These are phyloP conservation scores for Craspedostauros australis DNA, from an alignment of 108 stramenopile genomes.

Conservation along the genomic window DNA sequence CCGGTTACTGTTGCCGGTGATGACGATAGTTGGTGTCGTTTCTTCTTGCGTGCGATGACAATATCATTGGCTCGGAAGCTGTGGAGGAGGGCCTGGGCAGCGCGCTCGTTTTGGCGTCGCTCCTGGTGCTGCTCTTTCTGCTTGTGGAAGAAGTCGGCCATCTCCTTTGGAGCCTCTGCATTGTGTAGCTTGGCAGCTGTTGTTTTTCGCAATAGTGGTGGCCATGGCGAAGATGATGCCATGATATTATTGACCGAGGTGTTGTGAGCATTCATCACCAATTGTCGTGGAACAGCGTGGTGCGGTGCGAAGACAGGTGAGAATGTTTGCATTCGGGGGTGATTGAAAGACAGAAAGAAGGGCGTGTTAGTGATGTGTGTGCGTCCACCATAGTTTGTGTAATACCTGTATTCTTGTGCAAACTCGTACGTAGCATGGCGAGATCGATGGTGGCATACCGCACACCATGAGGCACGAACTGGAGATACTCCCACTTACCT, in stretches of 20 bases:
- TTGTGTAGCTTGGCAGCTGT: constrained; percentile 4
- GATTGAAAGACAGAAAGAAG: too few species aligned
- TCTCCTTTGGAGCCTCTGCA: background rate
- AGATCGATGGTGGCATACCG: too few species aligned
- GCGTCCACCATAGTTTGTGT: too few species aligned
- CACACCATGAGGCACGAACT: background rate
- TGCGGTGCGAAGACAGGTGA: background rate
- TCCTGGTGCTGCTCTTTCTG: constrained; percentile 4
- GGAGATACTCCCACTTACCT: background rate
- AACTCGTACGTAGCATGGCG: too few species aligned
- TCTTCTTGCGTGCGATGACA: background rate
- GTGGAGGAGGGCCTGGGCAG: constrained; percentile 7
- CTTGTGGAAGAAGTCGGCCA: background rate
- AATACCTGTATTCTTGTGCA: too few species aligned
- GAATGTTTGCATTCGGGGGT: too few species aligned
- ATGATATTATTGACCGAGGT: too few species aligned
- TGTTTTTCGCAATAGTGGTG: too few species aligned
- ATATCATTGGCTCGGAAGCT: constrained; percentile 1
- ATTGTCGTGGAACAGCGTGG: background rate
- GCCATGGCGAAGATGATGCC: too few species aligned
- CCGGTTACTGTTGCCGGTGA: background rate
- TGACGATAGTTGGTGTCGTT: background rate
- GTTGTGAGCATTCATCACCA: too few species aligned
- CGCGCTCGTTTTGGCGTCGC: constrained; percentile 1
- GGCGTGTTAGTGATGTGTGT: too few species aligned